phyloP scores from a whole-genome alignment of 768 basidiomycete genomes.

The Lepiota venenata region DNA sequence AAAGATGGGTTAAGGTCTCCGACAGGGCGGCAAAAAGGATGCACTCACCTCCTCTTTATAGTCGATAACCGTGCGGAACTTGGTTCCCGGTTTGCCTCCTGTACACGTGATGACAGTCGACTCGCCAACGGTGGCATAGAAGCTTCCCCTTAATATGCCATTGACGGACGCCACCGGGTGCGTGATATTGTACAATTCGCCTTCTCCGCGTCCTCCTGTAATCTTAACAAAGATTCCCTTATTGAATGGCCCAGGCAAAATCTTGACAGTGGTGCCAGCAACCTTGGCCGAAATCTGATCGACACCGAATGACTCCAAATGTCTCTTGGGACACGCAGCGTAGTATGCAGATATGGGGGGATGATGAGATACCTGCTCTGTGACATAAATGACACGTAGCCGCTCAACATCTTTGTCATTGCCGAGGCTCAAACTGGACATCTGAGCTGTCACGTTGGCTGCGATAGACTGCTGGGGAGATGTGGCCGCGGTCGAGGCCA shows the following conservation, averaged over 20 bases:
- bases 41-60: constrained; percentile 91
- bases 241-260: constrained; percentile 80
- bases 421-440: constrained; percentile 60
- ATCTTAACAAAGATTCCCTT: constrained; percentile 85
- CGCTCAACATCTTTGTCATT: constrained; percentile 28
- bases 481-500: constrained; percentile 53
- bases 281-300: constrained; percentile 96
- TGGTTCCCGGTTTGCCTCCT: constrained; percentile 57
- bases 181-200: constrained; percentile 83
- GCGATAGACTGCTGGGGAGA: constrained; percentile 38
- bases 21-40: neutral
- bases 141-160: constrained; percentile 86
- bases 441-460: constrained; percentile 46
- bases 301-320: constrained; percentile 70
- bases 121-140: constrained; percentile 86
- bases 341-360: constrained; percentile 90
- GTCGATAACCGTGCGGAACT: constrained; percentile 80
- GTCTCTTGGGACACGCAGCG: constrained; percentile 70
- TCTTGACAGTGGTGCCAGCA: constrained; percentile 81
- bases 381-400: constrained; percentile 74
- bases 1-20: neutral
- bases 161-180: constrained; percentile 91
- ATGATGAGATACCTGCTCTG: constrained; percentile 96
- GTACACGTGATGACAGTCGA: constrained; percentile 79
- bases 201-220: constrained; percentile 68